Base-by-base conservation (phyloP, 352 stramenopile genomes). In the Pythium dissotocum region DNA sequence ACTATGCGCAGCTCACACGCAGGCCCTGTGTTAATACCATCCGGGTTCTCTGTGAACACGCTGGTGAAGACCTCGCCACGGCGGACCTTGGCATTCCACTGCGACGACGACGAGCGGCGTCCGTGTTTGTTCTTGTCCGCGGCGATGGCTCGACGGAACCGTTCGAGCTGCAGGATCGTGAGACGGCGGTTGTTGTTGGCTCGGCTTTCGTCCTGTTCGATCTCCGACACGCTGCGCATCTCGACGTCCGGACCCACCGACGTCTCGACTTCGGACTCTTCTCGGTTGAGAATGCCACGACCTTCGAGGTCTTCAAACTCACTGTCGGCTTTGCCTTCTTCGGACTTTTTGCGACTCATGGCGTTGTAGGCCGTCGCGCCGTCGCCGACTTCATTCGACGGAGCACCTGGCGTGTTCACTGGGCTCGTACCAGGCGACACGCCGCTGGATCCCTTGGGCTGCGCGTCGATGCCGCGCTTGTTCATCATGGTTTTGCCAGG, bases 1-100 rank as follows among this genome's bases (percentile, higher is more conserved):
- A 79, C 63, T 38, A 91, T 79, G 44, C 78, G 76, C 14, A 91
- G 65, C 79, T 90, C 66, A 14, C 58, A 28, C 51, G 58, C 26
- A 36, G 18, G 24, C 26, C 9, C 55, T 49, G 64, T 55, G 14
- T 52, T 61, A 16, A 21, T 24, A 6, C 48, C 58, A 10, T 64
- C 62, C n/a, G 46, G 28, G 30, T 18, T 68, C 42, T 77, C 67
- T 6, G 42, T 44, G 30, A 77, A 80, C 44, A 77, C 63, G 35
- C 67, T 75, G 44, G 77, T 71, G 26, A 77, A 77, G 36, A 66
- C 63, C 1, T 59, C 67, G 32, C 65, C 67, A 26, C 73, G 67
- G 1, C 61, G 58, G 12, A 59, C 63, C 61, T 76, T 65, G 12
- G 13, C 53, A 16, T 62, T 42, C 58, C 62, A 80, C 18, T 57